Evolutionary conservation across 139 green algal species (phyloP).

Genomic region (Yamagishiella unicocca): DNA sequence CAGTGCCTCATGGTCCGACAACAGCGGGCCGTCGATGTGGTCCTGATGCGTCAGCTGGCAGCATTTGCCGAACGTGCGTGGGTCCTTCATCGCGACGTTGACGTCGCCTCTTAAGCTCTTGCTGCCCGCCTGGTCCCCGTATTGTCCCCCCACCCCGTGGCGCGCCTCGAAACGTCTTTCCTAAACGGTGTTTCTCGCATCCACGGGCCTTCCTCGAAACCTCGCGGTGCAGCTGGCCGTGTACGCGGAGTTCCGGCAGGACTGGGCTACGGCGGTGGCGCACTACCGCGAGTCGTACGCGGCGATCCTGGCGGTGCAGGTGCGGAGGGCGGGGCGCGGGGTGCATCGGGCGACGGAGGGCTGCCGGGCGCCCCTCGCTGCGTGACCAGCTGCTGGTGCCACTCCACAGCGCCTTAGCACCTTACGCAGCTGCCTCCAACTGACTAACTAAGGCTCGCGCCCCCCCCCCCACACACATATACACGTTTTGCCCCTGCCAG

Average conservation of each 20-base stretch:
- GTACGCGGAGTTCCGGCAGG: conserved; percentile 71
- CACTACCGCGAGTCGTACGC: conserved; percentile 67
- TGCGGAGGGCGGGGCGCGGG: background rate
- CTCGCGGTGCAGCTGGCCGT: conserved; percentile 56
- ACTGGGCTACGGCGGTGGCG: conserved; percentile 65
- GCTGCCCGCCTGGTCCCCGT: no score
- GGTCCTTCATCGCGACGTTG: no score
- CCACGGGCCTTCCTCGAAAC: no score
- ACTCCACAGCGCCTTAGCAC: background rate
- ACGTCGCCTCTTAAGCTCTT: no score
- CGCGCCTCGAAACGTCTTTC: no score
- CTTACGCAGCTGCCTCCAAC: background rate
- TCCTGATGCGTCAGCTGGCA: no score
- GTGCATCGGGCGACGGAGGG: background rate
- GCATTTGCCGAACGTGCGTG: no score
- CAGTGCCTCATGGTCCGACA: no score
- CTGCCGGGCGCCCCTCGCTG: background rate
- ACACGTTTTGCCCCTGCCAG: background rate
- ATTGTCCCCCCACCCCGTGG: no score
- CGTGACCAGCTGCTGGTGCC: background rate
- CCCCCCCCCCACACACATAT: background rate
- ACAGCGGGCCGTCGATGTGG: no score
- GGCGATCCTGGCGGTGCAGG: conserved; percentile 39
- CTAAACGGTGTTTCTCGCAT: no score
- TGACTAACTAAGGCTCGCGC: background rate